Evolutionary conservation across 2,329 filamentous ascomycete genomes (phyloP).

Genomic region (Chaetomium sp.): DNA sequence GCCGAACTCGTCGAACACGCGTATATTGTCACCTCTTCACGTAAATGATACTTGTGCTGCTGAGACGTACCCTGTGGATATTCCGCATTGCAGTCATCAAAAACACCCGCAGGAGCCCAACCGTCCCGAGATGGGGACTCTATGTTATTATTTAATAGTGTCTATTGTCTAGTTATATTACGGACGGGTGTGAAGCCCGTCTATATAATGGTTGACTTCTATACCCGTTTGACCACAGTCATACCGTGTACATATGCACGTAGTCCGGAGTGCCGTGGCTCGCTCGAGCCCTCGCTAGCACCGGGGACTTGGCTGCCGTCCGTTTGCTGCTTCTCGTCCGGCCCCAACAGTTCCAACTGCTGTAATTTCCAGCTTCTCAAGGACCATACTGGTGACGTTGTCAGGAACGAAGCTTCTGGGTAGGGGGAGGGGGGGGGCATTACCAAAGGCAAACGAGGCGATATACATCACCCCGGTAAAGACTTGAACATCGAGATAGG

Average conservation of each 20-base stretch:
- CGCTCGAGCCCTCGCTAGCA: constrained; percentile 8
- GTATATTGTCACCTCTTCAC: too few relatives aligned
- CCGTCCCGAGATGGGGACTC: neutral
- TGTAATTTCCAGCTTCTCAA: constrained; percentile 49
- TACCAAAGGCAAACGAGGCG: constrained; percentile 52
- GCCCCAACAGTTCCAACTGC: constrained; percentile 40
- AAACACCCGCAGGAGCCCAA: neutral
- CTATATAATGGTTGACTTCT: neutral
- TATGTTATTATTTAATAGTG: neutral
- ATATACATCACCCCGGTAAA: constrained; percentile 66
- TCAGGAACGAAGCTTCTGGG: neutral
- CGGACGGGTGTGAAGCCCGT: neutral
- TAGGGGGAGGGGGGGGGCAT: constrained; percentile 22
- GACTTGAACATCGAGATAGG: constrained; percentile 57
- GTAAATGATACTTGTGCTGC: too few relatives aligned
- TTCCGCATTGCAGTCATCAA: too few relatives aligned
- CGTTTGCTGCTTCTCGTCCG: constrained; percentile 38
- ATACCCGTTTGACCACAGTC: constrained; percentile 30
- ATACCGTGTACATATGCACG: constrained; percentile 29
- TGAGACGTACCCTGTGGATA: too few relatives aligned
- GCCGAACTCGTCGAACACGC: too few relatives aligned
- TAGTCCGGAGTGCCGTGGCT: neutral
- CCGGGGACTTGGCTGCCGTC: constrained; percentile 37
- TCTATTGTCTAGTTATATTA: neutral
- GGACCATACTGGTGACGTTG: constrained; percentile 41